Conservation (phyloP, 768 basidiomycete species). For the Agaricus blazei region DNA sequence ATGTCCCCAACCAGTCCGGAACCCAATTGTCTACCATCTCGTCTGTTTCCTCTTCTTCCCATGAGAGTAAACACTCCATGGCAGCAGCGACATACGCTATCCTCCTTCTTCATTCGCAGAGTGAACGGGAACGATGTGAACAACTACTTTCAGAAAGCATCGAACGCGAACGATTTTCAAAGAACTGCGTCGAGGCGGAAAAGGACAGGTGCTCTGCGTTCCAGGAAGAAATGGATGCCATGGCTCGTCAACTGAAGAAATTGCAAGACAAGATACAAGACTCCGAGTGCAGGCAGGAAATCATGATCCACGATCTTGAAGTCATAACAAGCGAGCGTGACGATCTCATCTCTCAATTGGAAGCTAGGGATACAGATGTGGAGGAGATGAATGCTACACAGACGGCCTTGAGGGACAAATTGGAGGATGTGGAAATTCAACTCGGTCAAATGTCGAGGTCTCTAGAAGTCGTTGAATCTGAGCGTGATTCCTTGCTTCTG, state of each 20-base stretch:
- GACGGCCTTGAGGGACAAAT: constrained; percentile 16
- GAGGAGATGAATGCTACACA: constrained; percentile 7
- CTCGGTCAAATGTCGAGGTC: constrained; percentile 30
- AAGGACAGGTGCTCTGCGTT: background rate
- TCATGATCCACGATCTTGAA: constrained; percentile 28
- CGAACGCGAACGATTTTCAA: background rate
- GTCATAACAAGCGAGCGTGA: constrained; percentile 31
- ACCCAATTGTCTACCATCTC: constrained; percentile 23
- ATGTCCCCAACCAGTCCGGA: constrained; percentile 21
- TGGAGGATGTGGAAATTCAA: constrained; percentile 26
- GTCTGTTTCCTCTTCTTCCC: constrained; percentile 9
- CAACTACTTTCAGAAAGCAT: background rate
- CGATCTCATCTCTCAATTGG: constrained; percentile 29
- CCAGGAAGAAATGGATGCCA: constrained; percentile 12
- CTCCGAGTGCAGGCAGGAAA: constrained; percentile 29
- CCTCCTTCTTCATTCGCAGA: constrained; percentile 1
- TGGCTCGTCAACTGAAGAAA: constrained; percentile 15
- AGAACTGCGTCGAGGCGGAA: background rate
- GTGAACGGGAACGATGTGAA: background rate
- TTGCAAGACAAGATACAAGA: constrained; percentile 21
- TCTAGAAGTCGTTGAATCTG: constrained; percentile 54
- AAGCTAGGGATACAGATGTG: constrained; percentile 25
- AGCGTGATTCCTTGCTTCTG: constrained; percentile 61
- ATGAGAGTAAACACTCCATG: constrained; percentile 19
- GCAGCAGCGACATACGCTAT: constrained; percentile 7